Conservation (phyloP, 2,329 filamentous ascomycete species). For the Ilyonectria sp. region DNA sequence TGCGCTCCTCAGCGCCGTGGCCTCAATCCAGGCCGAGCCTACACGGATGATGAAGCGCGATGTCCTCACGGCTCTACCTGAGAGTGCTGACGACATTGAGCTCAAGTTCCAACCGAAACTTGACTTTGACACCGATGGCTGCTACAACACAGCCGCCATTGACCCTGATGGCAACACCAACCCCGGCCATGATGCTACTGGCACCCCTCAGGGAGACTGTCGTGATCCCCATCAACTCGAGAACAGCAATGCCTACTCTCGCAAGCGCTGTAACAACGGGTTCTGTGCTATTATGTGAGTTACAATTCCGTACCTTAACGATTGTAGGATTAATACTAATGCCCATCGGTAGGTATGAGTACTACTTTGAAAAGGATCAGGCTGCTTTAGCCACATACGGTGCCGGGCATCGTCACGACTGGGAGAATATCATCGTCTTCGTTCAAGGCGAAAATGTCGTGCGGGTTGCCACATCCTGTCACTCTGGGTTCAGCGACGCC, state of each 20-base stretch:
- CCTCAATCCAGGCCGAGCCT: constrained; percentile 37
- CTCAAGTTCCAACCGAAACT: constrained; percentile 55
- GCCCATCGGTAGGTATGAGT: constrained; percentile 41
- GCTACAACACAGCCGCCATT: constrained; percentile 65
- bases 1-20: constrained; percentile 38
- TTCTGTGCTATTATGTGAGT: constrained; percentile 51
- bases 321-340: background rate
- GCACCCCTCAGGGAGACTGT: constrained; percentile 49
- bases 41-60: constrained; percentile 40
- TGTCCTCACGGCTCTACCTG: constrained; percentile 50
- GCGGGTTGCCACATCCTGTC: constrained; percentile 50
- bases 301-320: accelerated
- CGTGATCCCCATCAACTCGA: constrained; percentile 50
- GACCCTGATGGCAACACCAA: constrained; percentile 53
- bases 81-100: constrained; percentile 52
- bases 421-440: constrained; percentile 58
- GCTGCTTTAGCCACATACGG: constrained; percentile 49
- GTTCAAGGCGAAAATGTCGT: constrained; percentile 41
- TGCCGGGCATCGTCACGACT: constrained; percentile 59
- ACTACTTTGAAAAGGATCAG: constrained; percentile 63
- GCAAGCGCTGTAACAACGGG: constrained; percentile 53
- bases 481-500: constrained; percentile 44
- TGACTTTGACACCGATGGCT: constrained; percentile 59
- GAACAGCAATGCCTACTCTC: constrained; percentile 52
- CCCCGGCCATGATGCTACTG: constrained; percentile 45